These are phyloP conservation scores for Exophiala viscosa DNA, from an alignment of 2,329 filamentous ascomycete genomes.

Conservation along the genomic window DNA sequence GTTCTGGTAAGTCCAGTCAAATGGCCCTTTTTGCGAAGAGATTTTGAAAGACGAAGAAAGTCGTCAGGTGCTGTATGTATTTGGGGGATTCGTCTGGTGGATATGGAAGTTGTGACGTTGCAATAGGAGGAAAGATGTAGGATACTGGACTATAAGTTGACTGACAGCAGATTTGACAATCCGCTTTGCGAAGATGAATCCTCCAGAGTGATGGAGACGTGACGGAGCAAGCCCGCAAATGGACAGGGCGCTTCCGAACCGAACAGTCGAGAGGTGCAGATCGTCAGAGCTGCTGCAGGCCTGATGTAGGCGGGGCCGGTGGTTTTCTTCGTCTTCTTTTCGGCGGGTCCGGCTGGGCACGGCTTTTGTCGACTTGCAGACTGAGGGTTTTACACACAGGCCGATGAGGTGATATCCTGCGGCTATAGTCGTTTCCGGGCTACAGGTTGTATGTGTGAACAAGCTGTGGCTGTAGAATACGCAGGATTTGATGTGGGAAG, in stretches of 20 bases:
- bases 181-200: constrained; percentile 11
- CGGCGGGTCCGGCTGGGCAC: constrained; percentile 3
- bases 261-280: constrained; percentile 15
- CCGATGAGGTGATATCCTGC: neutral
- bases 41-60: constrained; percentile 8
- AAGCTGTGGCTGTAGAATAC: constrained; percentile 16
- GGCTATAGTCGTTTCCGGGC: constrained; percentile 5
- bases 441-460: neutral
- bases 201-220: constrained; percentile 5
- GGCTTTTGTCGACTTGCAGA: neutral
- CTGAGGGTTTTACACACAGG: neutral
- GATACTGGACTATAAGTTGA: constrained; percentile 1
- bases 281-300: constrained; percentile 4
- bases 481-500: constrained; percentile 21
- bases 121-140: constrained; percentile 10
- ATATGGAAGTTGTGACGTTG: constrained; percentile 21
- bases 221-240: constrained; percentile 12
- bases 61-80: constrained; percentile 4
- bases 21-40: constrained; percentile 12
- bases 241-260: constrained; percentile 17
- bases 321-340: neutral
- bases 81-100: constrained; percentile 7
- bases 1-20: constrained; percentile 5
- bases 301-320: neutral
- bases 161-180: constrained; percentile 15